Evolutionary conservation across 139 green algal species (phyloP), one percentile per base, ranked within the genome.

Genomic region (Penium margaritaceum): DNA sequence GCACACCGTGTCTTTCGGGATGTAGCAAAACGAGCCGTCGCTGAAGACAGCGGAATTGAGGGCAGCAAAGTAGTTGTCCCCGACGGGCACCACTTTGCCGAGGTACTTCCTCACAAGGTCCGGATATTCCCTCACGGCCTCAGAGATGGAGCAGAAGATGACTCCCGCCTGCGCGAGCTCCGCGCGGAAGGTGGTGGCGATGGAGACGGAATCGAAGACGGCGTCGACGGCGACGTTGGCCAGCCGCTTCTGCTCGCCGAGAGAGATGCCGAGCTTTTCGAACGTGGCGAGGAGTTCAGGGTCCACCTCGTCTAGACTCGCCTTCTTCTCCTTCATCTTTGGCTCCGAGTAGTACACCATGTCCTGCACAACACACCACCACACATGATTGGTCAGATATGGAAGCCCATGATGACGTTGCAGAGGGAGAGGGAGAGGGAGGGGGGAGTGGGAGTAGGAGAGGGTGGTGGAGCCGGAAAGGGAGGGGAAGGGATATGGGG

Each of bases 161-260:
- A 99, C 91, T 47, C 95, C 95, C 5, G 85, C 84, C 84, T 98
- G 94, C 2, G 67, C 79, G 66, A 99, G 84, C 79, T 99, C 95
- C 72, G 91, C 89, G 62, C 86, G 81, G 82, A 99, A 99, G 21
- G 95, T 98, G 17, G 95, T 99, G 21, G 91, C 93, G 55, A 99
- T 98, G 63, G 94, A 98, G 1, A 97, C 93, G 1, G 85, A 93
- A 82, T 99, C 95, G 78, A 98, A 99, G 35, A 99, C 95, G 24
- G 90, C 91, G 72, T 99, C 95, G 1, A 97, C 90, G 0, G 95
- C 95, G 30, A 99, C 94, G 78, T 98, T 98, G 30, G 88, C 75
- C 62, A 99, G 83, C 3, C 95, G 86, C 88, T 99, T 99, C 89
- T 98, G 95, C 86, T 99, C 95, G 9, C 85, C 87, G 36, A 99